A percentile compares a stretch with the other conserved stretches of the same genome.
phyloP scores from a whole-genome alignment of 257 asterid species.

The Capsicum chinense region DNA sequence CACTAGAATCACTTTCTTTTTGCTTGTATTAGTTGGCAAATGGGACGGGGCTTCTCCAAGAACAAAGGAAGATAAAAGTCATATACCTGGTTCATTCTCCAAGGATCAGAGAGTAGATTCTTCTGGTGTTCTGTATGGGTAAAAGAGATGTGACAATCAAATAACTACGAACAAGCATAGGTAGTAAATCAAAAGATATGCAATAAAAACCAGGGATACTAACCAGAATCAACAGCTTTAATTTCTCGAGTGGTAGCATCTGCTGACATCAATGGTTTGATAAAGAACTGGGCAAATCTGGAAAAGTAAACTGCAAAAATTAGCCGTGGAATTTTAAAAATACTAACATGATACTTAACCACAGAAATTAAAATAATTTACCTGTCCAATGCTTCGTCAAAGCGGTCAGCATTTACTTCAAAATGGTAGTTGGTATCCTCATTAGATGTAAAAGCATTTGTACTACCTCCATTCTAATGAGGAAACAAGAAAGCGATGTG shows the following conservation, averaged over 20 bases:
- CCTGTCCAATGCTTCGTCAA: constrained; percentile 98
- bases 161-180: constrained; percentile 32
- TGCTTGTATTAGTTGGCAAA: neutral
- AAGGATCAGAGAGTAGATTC: constrained; percentile 84
- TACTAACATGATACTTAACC: constrained; percentile 7
- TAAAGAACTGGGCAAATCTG: constrained; percentile 94
- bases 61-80: constrained; percentile 11
- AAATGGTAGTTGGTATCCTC: constrained; percentile 85
- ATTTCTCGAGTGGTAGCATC: constrained; percentile 97
- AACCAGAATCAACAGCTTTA: constrained; percentile 98
- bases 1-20: neutral
- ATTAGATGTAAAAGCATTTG: constrained; percentile 90
- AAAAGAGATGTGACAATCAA: constrained; percentile 32
- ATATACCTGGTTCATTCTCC: constrained; percentile 97
- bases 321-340: constrained; percentile 14
- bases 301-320: constrained; percentile 35
- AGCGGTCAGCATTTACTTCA: constrained; percentile 86
- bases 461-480: constrained; percentile 90
- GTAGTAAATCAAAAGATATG: constrained; percentile 22
- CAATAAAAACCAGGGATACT: constrained; percentile 29
- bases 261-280: constrained; percentile 92
- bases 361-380: constrained; percentile 33
- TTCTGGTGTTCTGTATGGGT: constrained; percentile 75
- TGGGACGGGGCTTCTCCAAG: neutral
- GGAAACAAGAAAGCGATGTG: constrained; percentile 7